Base-by-base conservation (phyloP, 345 rosid genomes). In the Mangifera indica region DNA sequence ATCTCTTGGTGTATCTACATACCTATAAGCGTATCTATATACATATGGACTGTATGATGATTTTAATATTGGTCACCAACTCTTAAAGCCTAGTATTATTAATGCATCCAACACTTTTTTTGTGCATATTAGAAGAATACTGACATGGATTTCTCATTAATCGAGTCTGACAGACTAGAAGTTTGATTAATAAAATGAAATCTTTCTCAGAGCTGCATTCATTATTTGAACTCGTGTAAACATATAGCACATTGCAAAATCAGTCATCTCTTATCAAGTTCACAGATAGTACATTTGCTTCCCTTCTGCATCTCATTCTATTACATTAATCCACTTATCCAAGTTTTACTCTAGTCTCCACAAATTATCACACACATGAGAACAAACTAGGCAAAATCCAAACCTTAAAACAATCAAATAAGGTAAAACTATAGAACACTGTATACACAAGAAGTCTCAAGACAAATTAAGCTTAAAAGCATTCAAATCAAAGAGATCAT, bases 351-450 rank as follows among this genome's bases (percentile, higher is more conserved):
- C 66, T 62, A 17, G n/a, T n/a, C n/a, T n/a, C n/a, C 11, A 40
- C 17, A 62, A 62, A 40, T 20, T 42, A 62, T 62, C 49, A 40
- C 45, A 20, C 11, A 17, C 67, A 42, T 4, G n/a, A n/a, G 3
- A 8, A 44, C 66, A 42, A n/a, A 46, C 48, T 18, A 18, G 66
- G 22, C 66, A 61, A 61, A 32, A 61, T 61, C 66, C 66, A 64
- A 22, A 46, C 2, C 32, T 13, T 5, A 10, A 5, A 20, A 46
- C 51, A 34, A 24, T 45, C 25, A 13, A 10, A 21, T 4, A 13
- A 24, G 54, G 13, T 13, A 21, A 64, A 24, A 26, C 13, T 17
- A 5, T 22, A 1, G 61, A 24, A 63, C 46, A 49, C 40, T n/a
- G 37, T 10, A 17, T 21, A 44, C 42, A 40, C 51, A 24, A 40